Evolutionary conservation across 257 asterid genomes (phyloP), one percentile per base, ranked within the genome.

Genomic region (Jasminum sambac): DNA sequence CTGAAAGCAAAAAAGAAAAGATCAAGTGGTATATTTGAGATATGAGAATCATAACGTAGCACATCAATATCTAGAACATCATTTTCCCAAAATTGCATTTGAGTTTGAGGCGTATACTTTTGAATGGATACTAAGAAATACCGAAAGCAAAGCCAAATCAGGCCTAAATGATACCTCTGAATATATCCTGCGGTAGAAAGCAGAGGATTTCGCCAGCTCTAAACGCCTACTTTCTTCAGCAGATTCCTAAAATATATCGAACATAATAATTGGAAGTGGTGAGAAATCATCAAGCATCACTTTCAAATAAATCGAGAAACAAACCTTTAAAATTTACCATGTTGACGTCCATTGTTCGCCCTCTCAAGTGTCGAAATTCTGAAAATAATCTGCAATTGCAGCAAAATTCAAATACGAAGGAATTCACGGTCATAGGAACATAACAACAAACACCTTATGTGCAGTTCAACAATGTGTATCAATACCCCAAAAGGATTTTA

Each of bases 181-280:
- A 79, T 85, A 88, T 59, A 87, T 81, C 83, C 85, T 85, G 67
- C 87, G 84, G 83, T 81, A 77, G 66, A 86, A 85, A 42, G 89
- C 76, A 57, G 94, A 88, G 5, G 94, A 78, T 66, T 77, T 77
- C 46, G 83, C 81, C 74, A 70, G 70, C 59, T 82, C 79, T 46
- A 30, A 40, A 48, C 76, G 59, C 73, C 74, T 76, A 39, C 23
- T 77, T 42, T 74, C 80, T 1, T 76, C 87, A 17, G 69, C 69
- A 41, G 59, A 61, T 68, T 81, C 82, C 91, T 86, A 59, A 77
- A 71, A 66, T 14, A 59, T 40, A 74, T 46, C 8, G 21, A 58
- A 30, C 5, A 34, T 44, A 14, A 25, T 8, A 68, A 34, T 71
- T 66, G 34, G 59, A 60, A 57, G 64, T 69, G 52, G 19, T 50